A percentile compares a stretch with the other conserved stretches of the same genome.
phyloP scores from a whole-genome alignment of 495 filamentous ascomycete genomes.

The Talaromyces nanjingensis region DNA sequence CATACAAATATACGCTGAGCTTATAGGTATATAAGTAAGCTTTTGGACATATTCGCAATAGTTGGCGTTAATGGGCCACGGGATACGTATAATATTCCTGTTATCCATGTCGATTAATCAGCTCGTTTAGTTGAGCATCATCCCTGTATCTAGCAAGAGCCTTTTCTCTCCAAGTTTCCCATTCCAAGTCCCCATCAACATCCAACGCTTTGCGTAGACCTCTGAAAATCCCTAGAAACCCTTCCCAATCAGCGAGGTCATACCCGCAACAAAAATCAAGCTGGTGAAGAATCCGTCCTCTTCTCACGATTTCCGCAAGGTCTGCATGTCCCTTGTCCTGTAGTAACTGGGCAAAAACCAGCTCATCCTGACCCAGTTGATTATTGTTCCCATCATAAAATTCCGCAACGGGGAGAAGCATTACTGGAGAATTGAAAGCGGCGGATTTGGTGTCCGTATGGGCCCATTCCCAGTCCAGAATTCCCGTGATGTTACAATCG shows the following conservation, averaged over 20 bases:
- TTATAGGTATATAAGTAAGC: no score
- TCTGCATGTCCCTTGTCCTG: constrained; percentile 22
- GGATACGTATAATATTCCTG: no score
- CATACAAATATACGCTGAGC: no score
- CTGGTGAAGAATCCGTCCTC: constrained; percentile 26
- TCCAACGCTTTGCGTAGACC: constrained; percentile 25
- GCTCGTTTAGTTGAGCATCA: constrained; percentile 19
- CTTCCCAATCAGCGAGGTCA: constrained; percentile 30
- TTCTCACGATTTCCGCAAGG: constrained; percentile 25
- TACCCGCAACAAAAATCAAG: constrained; percentile 34
- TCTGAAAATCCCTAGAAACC: constrained; percentile 33
- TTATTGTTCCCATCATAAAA: constrained; percentile 32
- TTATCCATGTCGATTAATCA: neutral
- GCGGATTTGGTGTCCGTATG: constrained; percentile 24
- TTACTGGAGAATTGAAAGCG: constrained; percentile 35
- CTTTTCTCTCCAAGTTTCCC: constrained; percentile 26
- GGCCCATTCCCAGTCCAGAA: constrained; percentile 42
- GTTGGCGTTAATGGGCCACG: no score
- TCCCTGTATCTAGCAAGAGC: constrained; percentile 22
- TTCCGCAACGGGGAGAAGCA: constrained; percentile 33
- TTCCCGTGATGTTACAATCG: constrained; percentile 34
- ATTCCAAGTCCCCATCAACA: constrained; percentile 21
- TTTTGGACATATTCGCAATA: no score
- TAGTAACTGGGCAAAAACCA: constrained; percentile 23
- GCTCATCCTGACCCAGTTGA: constrained; percentile 26